phyloP scores from a whole-genome alignment of 179 eudicot species.

The Heliamphora pulchella region DNA sequence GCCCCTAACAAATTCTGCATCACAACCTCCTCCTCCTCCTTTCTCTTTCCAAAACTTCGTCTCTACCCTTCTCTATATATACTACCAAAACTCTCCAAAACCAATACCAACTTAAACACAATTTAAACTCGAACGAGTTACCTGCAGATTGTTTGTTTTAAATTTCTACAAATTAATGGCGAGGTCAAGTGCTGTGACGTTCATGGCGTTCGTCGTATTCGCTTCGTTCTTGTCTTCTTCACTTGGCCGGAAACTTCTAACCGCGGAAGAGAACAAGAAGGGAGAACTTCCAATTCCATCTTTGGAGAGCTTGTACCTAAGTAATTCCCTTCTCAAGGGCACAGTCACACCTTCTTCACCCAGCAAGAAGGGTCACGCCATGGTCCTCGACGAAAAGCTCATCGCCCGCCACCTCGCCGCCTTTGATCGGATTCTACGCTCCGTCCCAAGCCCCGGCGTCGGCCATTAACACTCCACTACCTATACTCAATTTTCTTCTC shows the following conservation, averaged over 20 bases:
- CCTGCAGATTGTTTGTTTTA: too few species aligned
- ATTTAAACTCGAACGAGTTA: too few species aligned
- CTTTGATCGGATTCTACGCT: constrained; percentile 33
- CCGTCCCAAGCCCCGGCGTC: constrained; percentile 46
- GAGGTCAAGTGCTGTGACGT: neutral
- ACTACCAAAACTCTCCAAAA: too few species aligned
- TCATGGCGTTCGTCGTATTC: neutral
- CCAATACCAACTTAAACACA: too few species aligned
- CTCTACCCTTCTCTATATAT: too few species aligned
- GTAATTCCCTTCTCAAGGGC: constrained; percentile 38
- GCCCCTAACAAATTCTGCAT: too few species aligned
- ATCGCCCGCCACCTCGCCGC: constrained; percentile 38
- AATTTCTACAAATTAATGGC: constrained; percentile 8
- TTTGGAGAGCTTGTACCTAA: neutral
- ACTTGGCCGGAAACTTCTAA: constrained; percentile 15
- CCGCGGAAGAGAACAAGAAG: too few species aligned
- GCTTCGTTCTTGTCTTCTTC: constrained; percentile 11
- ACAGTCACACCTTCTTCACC: constrained; percentile 32
- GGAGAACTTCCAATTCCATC: neutral
- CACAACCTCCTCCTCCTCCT: too few species aligned
- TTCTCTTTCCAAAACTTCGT: too few species aligned
- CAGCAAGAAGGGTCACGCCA: constrained; percentile 35
- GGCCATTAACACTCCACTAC: constrained; percentile 30
- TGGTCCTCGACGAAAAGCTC: constrained; percentile 25
- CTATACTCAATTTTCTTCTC: neutral